phyloP scores from a whole-genome alignment of 768 basidiomycete species.

The Roridomyces roridus region DNA sequence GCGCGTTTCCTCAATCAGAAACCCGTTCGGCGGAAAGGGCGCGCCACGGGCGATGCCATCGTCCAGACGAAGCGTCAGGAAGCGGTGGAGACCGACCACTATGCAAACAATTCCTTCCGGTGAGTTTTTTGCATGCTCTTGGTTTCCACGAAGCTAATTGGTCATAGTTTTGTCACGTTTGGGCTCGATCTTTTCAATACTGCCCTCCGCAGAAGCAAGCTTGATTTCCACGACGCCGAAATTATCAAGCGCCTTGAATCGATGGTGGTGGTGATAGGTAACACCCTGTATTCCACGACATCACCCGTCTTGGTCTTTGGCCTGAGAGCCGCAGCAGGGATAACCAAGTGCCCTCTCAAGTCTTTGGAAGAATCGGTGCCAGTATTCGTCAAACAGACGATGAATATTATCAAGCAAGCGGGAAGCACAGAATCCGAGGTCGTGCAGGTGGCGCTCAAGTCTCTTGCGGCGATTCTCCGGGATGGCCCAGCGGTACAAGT shows the following conservation, averaged over 20 bases:
- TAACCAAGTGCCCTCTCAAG: conserved; percentile 85
- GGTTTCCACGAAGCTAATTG: conserved; percentile 1
- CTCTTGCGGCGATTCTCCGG: conserved; percentile 88
- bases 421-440: conserved; percentile 92
- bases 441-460: conserved; percentile 86
- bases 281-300: conserved; percentile 87
- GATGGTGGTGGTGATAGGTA: conserved; percentile 87
- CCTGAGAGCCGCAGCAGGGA: conserved; percentile 79
- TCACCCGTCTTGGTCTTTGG: conserved; percentile 76
- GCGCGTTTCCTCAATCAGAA: conserved; percentile 81
- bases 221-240: conserved; percentile 80
- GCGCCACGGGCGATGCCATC: conserved; percentile 60
- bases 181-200: conserved; percentile 92
- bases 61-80: conserved; percentile 81
- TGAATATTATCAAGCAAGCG: conserved; percentile 80
- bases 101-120: conserved; percentile 88
- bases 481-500: conserved; percentile 82
- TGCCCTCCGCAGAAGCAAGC: conserved; percentile 83
- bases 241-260: conserved; percentile 85
- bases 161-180: conserved; percentile 80
- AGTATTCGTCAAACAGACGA: conserved; percentile 82
- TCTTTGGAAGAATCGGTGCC: conserved; percentile 77
- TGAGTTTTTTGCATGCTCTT: conserved; percentile 37
- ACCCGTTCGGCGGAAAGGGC: conserved; percentile 42
- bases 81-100: conserved; percentile 66